These are phyloP conservation scores for Chloranthus sessilifolius DNA, from an alignment of 164 flowering plant genomes.

Conservation along the genomic window DNA sequence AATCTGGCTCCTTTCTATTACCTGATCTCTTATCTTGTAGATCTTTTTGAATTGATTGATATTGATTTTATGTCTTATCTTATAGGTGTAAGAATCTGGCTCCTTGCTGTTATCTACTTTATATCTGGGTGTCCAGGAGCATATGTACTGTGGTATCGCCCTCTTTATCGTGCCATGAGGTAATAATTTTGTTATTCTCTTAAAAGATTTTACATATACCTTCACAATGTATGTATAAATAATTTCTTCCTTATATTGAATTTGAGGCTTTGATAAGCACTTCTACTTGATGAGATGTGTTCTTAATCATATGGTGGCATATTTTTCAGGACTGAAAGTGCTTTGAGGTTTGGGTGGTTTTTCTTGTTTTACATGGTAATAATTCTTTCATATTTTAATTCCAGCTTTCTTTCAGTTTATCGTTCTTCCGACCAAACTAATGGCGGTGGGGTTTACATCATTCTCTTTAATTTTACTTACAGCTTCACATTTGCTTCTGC, in stretches of 20 bases:
- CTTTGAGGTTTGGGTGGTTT: constrained; percentile 83
- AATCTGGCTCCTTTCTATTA: too few species aligned
- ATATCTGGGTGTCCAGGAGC: constrained; percentile 94
- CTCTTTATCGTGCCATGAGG: constrained; percentile 97
- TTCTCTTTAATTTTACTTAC: constrained; percentile 16
- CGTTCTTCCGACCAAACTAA: background rate
- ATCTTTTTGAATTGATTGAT: constrained; percentile 1
- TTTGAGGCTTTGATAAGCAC: too few species aligned
- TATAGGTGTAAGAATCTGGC: constrained; percentile 83
- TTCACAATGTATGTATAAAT: too few species aligned
- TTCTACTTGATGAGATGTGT: background rate
- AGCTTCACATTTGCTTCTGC: constrained; percentile 85
- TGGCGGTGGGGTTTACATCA: constrained; percentile 4
- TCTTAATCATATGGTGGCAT: background rate
- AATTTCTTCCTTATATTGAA: too few species aligned
- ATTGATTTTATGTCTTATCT: constrained; percentile 6
- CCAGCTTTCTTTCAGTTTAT: constrained; percentile 1
- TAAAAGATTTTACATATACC: too few species aligned
- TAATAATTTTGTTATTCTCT: constrained; percentile 27
- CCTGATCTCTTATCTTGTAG: too few species aligned
- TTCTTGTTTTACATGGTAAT: constrained; percentile 69
- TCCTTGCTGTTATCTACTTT: constrained; percentile 92
- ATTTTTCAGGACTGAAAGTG: constrained; percentile 83
- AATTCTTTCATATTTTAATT: background rate
- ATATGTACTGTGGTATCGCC: constrained; percentile 95